Percentiles rank a stretch among this genome's conserved stretches.
Conservation (phyloP, 352 stramenopile species). For the Pythium angustatum region DNA sequence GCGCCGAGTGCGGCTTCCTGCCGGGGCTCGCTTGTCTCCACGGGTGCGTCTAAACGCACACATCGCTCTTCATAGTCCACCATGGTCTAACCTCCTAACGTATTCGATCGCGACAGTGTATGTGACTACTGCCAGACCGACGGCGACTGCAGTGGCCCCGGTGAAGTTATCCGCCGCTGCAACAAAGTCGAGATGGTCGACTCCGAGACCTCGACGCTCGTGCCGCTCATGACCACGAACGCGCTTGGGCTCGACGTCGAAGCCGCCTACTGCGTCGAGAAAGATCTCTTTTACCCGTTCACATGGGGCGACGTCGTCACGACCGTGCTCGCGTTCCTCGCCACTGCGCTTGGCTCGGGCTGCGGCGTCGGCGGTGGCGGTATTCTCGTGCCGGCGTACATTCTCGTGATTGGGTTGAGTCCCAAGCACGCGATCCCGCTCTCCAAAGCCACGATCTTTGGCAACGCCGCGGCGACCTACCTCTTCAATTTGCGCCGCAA, state of each 20-base stretch:
- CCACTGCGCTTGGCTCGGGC: conserved; percentile 88
- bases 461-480: conserved; percentile 94
- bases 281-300: conserved; percentile 80
- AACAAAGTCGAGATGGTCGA: conserved; percentile 41
- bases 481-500: conserved; percentile 93
- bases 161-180: conserved; percentile 64
- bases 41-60: conserved; percentile 33
- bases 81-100: neutral
- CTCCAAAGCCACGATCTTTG: conserved; percentile 97
- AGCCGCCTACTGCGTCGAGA: conserved; percentile 76
- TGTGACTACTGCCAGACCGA: conserved; percentile 71
- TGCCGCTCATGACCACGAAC: conserved; percentile 36
- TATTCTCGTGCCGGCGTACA: conserved; percentile 97
- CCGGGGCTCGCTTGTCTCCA: conserved; percentile 69
- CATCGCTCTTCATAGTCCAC: neutral
- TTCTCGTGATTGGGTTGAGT: conserved; percentile 91
- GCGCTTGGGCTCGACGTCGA: conserved; percentile 36
- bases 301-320: conserved; percentile 65
- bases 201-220: conserved; percentile 38
- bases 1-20: conserved; percentile 73
- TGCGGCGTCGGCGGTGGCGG: conserved; percentile 93
- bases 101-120: conserved; percentile 29
- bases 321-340: conserved; percentile 73
- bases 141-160: conserved; percentile 53
- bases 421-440: conserved; percentile 98